Percentiles rank a stretch among this genome's conserved stretches.
Evolutionary conservation across 352 stramenopile species (phyloP).

Genomic region (Phytophthora ramorum): DNA sequence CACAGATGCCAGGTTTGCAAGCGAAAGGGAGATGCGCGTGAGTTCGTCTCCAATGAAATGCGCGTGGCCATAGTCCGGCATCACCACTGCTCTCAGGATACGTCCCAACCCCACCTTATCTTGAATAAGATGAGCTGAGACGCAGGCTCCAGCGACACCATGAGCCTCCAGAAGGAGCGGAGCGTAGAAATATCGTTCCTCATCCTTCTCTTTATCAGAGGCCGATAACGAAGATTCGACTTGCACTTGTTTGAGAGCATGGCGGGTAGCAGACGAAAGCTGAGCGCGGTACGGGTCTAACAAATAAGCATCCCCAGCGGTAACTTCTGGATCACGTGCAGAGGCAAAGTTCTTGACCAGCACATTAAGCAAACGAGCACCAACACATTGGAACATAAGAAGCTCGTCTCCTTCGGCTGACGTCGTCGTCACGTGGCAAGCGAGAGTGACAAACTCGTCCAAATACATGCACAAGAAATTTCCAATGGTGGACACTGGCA

Average conservation of each 20-base stretch:
- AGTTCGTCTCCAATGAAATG: conserved; percentile 72
- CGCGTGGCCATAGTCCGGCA: conserved; percentile 65
- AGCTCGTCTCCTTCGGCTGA: conserved; percentile 78
- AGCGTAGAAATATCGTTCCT: conserved; percentile 57
- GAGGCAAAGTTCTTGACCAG: conserved; percentile 65
- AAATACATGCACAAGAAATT: conserved; percentile 91
- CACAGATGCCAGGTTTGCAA: conserved; percentile 72
- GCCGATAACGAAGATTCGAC: conserved; percentile 23
- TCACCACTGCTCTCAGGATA: conserved; percentile 67
- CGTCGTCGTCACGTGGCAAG: conserved; percentile 77
- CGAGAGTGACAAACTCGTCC: conserved; percentile 88
- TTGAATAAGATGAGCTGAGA: conserved; percentile 65
- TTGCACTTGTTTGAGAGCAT: conserved; percentile 73
- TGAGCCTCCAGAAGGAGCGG: conserved; percentile 76
- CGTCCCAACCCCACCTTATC: conserved; percentile 77
- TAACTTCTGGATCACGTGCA: conserved; percentile 75
- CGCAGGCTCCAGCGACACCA: conserved; percentile 55
- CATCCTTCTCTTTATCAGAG: conserved; percentile 12
- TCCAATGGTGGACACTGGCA: conserved; percentile 18
- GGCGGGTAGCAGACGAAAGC: conserved; percentile 79
- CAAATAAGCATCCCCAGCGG: conserved; percentile 56
- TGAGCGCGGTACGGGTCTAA: conserved; percentile 88
- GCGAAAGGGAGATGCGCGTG: conserved; percentile 54
- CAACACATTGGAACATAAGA: conserved; percentile 79
- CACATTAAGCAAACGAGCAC: conserved; percentile 71